Evolutionary conservation across 2,329 filamentous ascomycete genomes (phyloP).

Genomic region (Fusarium decemcellulare): DNA sequence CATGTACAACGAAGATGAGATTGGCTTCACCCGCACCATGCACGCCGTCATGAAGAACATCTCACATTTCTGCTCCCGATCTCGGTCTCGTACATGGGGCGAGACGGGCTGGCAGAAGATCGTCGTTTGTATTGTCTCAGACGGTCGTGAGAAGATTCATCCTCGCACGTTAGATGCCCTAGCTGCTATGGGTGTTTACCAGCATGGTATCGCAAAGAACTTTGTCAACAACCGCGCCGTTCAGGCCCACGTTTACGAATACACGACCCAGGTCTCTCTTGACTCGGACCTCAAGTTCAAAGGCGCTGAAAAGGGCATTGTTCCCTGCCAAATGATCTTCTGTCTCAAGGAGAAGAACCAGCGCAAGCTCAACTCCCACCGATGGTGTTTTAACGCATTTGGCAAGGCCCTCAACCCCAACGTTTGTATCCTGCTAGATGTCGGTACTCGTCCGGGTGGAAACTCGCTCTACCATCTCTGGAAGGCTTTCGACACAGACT

Average conservation of each 20-base stretch:
- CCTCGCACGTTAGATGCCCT: conserved; percentile 93
- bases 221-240: conserved; percentile 96
- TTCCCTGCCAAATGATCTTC: conserved; percentile 98
- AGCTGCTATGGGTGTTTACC: conserved; percentile 97
- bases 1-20: conserved; percentile 99
- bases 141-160: conserved; percentile 91
- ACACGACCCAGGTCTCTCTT: conserved; percentile 97
- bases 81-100: conserved; percentile 95
- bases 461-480: conserved; percentile 97
- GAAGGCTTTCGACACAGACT: conserved; percentile 99
- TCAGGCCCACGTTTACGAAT: conserved; percentile 97
- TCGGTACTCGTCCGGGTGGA: conserved; percentile 90
- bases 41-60: conserved; percentile 99
- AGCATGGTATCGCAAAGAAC: conserved; percentile 99
- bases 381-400: conserved; percentile 99
- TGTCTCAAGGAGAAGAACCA: conserved; percentile 98
- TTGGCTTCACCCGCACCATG: conserved; percentile 97
- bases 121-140: conserved; percentile 95
- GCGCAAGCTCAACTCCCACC: conserved; percentile 98
- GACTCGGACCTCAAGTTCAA: conserved; percentile 98
- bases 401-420: conserved; percentile 94
- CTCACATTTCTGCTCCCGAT: conserved; percentile 93
- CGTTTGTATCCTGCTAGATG: conserved; percentile 95
- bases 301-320: conserved; percentile 98
- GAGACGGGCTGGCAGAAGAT: conserved; percentile 99